phyloP scores from a whole-genome alignment of 495 filamentous ascomycete species.

The Penicillium coprophilum region DNA sequence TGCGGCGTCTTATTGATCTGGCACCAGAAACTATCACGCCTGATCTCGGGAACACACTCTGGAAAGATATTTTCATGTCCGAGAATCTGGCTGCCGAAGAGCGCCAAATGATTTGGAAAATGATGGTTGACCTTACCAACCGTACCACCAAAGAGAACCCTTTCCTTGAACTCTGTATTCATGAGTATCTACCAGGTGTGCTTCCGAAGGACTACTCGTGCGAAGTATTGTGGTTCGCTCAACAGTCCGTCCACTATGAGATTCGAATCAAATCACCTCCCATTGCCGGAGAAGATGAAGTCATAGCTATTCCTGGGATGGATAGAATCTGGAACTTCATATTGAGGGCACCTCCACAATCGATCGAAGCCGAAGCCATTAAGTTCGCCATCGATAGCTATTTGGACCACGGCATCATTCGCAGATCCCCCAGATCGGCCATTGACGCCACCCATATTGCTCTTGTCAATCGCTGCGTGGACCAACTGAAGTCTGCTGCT shows the following conservation, averaged over 20 bases:
- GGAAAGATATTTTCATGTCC: slow-evolving; percentile 65
- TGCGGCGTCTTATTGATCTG: slow-evolving; percentile 56
- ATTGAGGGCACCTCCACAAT: slow-evolving; percentile 64
- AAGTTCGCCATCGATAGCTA: slow-evolving; percentile 73
- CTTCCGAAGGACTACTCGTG: slow-evolving; percentile 63
- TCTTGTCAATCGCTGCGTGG: slow-evolving; percentile 74
- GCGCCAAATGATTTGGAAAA: slow-evolving; percentile 63
- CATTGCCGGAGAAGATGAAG: slow-evolving; percentile 41
- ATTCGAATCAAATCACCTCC: slow-evolving; percentile 42
- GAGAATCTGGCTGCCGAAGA: slow-evolving; percentile 54
- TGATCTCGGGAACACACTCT: slow-evolving; percentile 61
- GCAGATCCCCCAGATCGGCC: slow-evolving; percentile 43
- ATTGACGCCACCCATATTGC: slow-evolving; percentile 72
- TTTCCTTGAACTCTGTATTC: slow-evolving; percentile 66
- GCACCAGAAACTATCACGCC: slow-evolving; percentile 59
- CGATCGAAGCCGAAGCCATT: slow-evolving; percentile 68
- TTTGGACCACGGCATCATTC: slow-evolving; percentile 53
- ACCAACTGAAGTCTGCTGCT: slow-evolving; percentile 70
- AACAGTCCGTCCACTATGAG: slow-evolving; percentile 50
- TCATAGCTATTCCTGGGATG: slow-evolving; percentile 58
- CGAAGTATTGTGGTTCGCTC: slow-evolving; percentile 67
- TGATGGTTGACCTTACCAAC: slow-evolving; percentile 54
- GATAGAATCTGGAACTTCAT: slow-evolving; percentile 85
- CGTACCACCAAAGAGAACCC: slow-evolving; percentile 50
- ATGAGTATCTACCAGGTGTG: slow-evolving; percentile 63